Percentiles rank a stretch among this genome's conserved stretches.
Conservation (phyloP, 192 early-diverging fungal genomes). For the Gryganskiella cystojenkinii region DNA sequence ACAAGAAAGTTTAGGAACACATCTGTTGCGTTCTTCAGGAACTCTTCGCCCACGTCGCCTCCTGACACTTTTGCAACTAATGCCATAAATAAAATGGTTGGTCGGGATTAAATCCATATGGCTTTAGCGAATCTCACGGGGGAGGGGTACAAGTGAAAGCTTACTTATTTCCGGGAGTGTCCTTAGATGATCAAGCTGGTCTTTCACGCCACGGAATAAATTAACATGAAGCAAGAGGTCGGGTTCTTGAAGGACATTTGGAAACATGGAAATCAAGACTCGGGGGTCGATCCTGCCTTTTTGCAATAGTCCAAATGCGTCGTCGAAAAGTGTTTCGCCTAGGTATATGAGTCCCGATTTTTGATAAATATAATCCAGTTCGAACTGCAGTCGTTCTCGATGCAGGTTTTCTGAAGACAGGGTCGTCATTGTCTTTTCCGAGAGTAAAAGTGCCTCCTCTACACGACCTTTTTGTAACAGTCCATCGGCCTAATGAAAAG, state of each 20-base stretch:
- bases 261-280: slow-evolving; percentile 63
- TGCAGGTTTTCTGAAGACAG: slow-evolving; percentile 60
- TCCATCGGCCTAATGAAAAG: slow-evolving; percentile 56
- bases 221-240: slow-evolving; percentile 29
- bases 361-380: slow-evolving; percentile 70
- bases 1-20: slow-evolving; percentile 65
- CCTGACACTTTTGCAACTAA: no score
- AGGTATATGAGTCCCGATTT: slow-evolving; percentile 73
- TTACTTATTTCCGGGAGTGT: slow-evolving; percentile 64
- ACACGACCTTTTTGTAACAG: slow-evolving; percentile 67
- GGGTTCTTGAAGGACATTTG: slow-evolving; percentile 44
- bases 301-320: slow-evolving; percentile 68
- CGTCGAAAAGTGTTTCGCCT: slow-evolving; percentile 72
- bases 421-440: slow-evolving; percentile 59
- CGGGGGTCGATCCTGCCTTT: slow-evolving; percentile 74
- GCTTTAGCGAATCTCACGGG: no score
- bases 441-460: slow-evolving; percentile 69
- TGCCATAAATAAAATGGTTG: no score
- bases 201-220: slow-evolving; percentile 56
- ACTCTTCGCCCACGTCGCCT: slow-evolving; percentile 34
- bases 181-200: slow-evolving; percentile 43
- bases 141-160: no score
- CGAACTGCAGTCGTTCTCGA: slow-evolving; percentile 57
- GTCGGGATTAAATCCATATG: no score
- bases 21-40: slow-evolving; percentile 70